Percentiles rank a stretch among this genome's conserved stretches.
phyloP scores from a whole-genome alignment of 1,284 basidiomycete species.

The Austroboletus niveus region DNA sequence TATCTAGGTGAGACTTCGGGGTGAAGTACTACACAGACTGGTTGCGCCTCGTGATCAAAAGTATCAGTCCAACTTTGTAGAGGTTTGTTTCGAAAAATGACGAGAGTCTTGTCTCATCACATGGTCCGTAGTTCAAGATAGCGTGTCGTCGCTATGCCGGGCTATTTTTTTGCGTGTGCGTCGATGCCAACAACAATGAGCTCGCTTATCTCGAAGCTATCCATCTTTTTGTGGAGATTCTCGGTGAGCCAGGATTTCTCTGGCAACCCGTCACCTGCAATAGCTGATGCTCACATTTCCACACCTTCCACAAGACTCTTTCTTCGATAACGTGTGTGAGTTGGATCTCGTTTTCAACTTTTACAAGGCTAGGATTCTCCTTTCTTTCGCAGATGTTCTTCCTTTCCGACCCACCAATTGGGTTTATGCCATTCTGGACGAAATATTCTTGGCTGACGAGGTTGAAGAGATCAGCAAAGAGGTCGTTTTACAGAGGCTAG shows the following conservation, averaged over 20 bases:
- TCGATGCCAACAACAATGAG: conserved; percentile 98
- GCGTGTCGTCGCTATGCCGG: conserved; percentile 96
- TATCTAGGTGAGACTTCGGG: too few species aligned
- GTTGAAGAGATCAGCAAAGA: conserved; percentile 98
- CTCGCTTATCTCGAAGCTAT: conserved; percentile 96
- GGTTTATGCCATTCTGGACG: conserved; percentile 97
- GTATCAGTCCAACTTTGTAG: conserved; percentile 98
- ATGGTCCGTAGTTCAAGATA: conserved; percentile 72
- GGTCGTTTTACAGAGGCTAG: conserved; percentile 86
- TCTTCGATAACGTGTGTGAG: conserved; percentile 98
- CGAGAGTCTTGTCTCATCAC: conserved; percentile 1
- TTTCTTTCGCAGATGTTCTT: conserved; percentile 1
- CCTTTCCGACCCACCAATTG: conserved; percentile 30
- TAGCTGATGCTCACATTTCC: conserved; percentile 1
- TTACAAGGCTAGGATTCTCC: conserved; percentile 70
- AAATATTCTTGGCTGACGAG: conserved; percentile 98
- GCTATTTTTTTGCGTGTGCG: conserved; percentile 93
- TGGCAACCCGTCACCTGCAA: background rate
- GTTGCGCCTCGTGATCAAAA: conserved; percentile 98
- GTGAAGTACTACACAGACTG: conserved; percentile 93
- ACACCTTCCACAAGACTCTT: conserved; percentile 64
- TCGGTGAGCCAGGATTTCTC: conserved; percentile 58
- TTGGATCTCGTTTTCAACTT: conserved; percentile 98
- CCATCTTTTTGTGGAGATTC: conserved; percentile 97
- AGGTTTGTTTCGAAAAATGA: conserved; percentile 54